Evolutionary conservation across 129 eudicot genomes (phyloP), one percentile per base, ranked within the genome.

Genomic region (Mikania micrantha): DNA sequence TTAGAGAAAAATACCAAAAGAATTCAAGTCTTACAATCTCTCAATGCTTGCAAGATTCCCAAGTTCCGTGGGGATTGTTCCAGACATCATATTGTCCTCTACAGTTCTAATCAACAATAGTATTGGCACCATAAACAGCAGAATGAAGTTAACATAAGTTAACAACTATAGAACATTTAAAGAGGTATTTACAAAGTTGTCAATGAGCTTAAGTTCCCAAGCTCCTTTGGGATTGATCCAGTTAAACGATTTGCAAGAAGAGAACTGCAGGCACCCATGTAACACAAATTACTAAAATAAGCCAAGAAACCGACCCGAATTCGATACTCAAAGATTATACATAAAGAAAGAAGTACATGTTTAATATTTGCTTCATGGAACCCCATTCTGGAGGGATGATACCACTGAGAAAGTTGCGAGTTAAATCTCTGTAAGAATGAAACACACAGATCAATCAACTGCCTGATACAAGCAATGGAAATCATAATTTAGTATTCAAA

Each of bases 361-460:
- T 82, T 27, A 64, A 40, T 10, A 88, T 38, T 36, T 11, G 87
- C 17, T 77, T 61, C 83, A 81, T 79, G 75, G 91, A 81, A 56
- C 87, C 89, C 85, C 91, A 84, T 85, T 67, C 78, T 56, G 56
- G 76, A 34, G 94, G 96, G 52, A 89, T 79, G 22, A 78, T 74
- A 28, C 96, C 94, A 62, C 64, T 79, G 35, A 89, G 82, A 76
- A 71, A 85, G 82, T 89, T 89, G 59, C 85, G 73, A n/a, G 69
- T 41, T 13, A 89, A 79, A 47, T 89, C 94, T 44, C 96, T 89
- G 84, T 34, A 66, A 10, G 60, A 31, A 68, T 8, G 15, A 36
- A 25, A 40, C 11, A 24, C 28, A 61, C 39, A 16, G 58, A 0
- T 74, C 38, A 60, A 22, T 15, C 10, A 32, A 1, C 4, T 1